A percentile compares a stretch with the other conserved stretches of the same genome.
phyloP scores from a whole-genome alignment of 176 grass and related monocot species.

The Elaeis guineensis region DNA sequence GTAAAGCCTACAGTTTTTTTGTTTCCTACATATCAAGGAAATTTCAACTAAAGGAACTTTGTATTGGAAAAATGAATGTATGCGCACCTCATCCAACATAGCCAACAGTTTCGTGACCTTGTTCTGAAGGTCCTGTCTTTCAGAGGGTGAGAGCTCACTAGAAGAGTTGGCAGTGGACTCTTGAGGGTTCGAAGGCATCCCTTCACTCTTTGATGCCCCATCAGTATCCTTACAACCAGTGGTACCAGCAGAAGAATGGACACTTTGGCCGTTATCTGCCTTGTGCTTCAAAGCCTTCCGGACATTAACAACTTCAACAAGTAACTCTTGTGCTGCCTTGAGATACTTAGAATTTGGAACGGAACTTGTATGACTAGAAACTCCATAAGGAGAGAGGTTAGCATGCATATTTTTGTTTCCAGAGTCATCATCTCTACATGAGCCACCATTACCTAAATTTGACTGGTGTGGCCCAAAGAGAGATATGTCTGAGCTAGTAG shows the following conservation, averaged over 20 bases:
- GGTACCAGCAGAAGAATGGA: slow-evolving; percentile 25
- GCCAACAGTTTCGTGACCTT: slow-evolving; percentile 73
- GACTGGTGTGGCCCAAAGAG: slow-evolving; percentile 32
- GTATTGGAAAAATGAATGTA: not conserved
- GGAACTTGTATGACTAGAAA: slow-evolving; percentile 25
- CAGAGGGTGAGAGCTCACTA: slow-evolving; percentile 58
- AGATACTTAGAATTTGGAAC: slow-evolving; percentile 71
- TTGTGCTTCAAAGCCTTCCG: slow-evolving; percentile 52
- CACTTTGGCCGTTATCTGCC: slow-evolving; percentile 32
- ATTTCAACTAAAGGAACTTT: too few relatives aligned
- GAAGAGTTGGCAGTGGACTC: slow-evolving; percentile 35
- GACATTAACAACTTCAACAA: slow-evolving; percentile 74
- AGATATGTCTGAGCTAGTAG: slow-evolving; percentile 24
- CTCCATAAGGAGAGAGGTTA: not conserved
- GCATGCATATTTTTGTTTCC: not conserved
- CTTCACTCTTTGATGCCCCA: slow-evolving; percentile 28
- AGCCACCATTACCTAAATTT: slow-evolving; percentile 18
- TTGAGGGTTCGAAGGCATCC: slow-evolving; percentile 20
- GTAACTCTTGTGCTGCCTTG: slow-evolving; percentile 54
- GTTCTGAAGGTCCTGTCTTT: slow-evolving; percentile 90
- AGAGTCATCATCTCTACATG: not conserved
- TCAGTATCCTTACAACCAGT: slow-evolving; percentile 40
- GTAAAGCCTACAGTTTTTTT: too few relatives aligned
- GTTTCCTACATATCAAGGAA: too few relatives aligned
- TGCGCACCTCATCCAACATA: slow-evolving; percentile 78